These are phyloP conservation scores for Xylaria hypoxylon DNA, from an alignment of 2,329 filamentous ascomycete species.

Conservation along the genomic window DNA sequence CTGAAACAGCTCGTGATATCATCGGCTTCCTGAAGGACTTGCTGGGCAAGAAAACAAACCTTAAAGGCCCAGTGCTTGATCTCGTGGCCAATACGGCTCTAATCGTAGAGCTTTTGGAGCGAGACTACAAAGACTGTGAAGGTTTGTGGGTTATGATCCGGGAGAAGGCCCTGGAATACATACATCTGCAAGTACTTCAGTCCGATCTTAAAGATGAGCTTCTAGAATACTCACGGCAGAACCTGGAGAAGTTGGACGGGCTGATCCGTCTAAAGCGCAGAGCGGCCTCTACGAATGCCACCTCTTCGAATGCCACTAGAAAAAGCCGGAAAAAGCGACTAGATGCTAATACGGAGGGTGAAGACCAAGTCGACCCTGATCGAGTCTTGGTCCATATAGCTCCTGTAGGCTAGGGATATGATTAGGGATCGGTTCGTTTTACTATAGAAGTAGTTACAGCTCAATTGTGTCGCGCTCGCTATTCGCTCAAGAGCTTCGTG, in stretches of 20 bases:
- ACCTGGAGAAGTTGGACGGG: not conserved
- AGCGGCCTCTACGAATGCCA: not conserved
- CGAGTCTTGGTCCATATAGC: not conserved
- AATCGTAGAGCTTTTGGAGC: slow-evolving; percentile 8
- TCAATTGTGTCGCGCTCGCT: too few relatives aligned
- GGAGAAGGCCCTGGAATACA: slow-evolving; percentile 12
- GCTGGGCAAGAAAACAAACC: not conserved
- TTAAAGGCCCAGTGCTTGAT: not conserved
- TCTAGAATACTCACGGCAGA: slow-evolving; percentile 4
- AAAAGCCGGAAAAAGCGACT: too few relatives aligned
- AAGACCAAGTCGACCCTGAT: not conserved
- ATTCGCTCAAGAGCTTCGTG: too few relatives aligned
- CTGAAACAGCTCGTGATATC: not conserved
- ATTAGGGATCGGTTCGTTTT: too few relatives aligned
- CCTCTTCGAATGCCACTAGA: not conserved
- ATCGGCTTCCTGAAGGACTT: not conserved
- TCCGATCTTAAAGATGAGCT: not conserved
- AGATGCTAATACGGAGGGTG: too few relatives aligned
- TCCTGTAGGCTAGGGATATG: not conserved
- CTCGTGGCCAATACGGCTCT: slow-evolving; percentile 13
- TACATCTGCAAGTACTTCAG: not conserved
- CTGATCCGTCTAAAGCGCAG: not conserved
- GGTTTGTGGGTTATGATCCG: slow-evolving; percentile 12
- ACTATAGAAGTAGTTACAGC: too few relatives aligned
- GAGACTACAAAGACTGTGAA: not conserved